These are phyloP conservation scores for Nothophoma quercina DNA, from an alignment of 2,329 filamentous ascomycete genomes.

Conservation along the genomic window DNA sequence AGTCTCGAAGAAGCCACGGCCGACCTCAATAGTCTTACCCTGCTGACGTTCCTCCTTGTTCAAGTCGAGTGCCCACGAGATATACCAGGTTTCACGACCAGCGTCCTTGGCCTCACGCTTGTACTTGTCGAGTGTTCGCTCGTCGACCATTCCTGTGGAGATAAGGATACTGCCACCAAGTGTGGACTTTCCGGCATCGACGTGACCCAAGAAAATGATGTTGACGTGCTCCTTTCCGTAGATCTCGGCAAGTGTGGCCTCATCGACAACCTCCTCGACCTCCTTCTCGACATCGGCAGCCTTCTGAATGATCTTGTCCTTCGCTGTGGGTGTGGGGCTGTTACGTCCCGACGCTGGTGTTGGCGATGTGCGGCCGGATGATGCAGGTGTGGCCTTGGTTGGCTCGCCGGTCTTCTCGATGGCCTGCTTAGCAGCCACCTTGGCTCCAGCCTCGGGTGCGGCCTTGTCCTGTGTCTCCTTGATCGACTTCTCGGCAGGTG, in stretches of 20 bases:
- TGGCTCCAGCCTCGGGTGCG: conserved; percentile 74
- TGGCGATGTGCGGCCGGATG: conserved; percentile 76
- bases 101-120: conserved; percentile 88
- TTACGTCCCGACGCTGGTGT: conserved; percentile 83
- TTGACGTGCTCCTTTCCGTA: conserved; percentile 96
- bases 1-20: conserved; percentile 90
- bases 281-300: conserved; percentile 86
- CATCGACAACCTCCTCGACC: conserved; percentile 78
- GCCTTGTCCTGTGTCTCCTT: conserved; percentile 55
- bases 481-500: conserved; percentile 60
- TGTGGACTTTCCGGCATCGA: conserved; percentile 97
- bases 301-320: conserved; percentile 67
- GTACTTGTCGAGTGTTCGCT: conserved; percentile 98
- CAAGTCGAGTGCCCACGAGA: conserved; percentile 97
- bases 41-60: conserved; percentile 96
- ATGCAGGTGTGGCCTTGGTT: conserved; percentile 58
- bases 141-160: conserved; percentile 97
- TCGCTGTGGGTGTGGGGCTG: conserved; percentile 72
- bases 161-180: conserved; percentile 93
- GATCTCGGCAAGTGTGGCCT: conserved; percentile 89
- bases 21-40: conserved; percentile 98
- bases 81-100: conserved; percentile 97
- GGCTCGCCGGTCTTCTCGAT: conserved; percentile 88
- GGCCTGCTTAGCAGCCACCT: conserved; percentile 86
- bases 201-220: conserved; percentile 97